Evolutionary conservation across 768 basidiomycete genomes (phyloP).

Genomic region (Suillus decipiens): DNA sequence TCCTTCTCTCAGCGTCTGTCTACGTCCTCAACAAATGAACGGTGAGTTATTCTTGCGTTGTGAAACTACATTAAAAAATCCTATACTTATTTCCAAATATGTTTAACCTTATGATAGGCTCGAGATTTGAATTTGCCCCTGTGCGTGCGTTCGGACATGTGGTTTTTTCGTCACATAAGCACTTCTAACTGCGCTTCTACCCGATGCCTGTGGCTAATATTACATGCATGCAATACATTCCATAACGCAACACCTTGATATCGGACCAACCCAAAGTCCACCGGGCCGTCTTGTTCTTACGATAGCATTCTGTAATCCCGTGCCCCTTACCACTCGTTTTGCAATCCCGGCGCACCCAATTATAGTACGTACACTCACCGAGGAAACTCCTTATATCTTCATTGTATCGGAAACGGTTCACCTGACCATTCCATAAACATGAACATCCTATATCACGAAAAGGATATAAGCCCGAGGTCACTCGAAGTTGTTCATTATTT

Average conservation of each 20-base stretch:
- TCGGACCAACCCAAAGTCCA: neutral
- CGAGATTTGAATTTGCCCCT: neutral
- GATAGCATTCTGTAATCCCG: neutral
- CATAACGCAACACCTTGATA: neutral
- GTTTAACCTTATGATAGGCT: neutral
- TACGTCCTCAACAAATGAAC: neutral
- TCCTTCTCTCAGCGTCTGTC: neutral
- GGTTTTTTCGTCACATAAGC: neutral
- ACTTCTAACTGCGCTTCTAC: neutral
- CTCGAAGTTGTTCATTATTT: neutral
- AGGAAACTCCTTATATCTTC: neutral
- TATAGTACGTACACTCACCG: neutral
- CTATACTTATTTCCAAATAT: too few relatives aligned
- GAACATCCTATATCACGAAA: constrained; percentile 13
- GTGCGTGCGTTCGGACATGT: too few relatives aligned
- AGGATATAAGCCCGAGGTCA: neutral
- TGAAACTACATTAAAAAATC: neutral
- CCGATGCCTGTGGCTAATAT: neutral
- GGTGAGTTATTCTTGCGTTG: neutral
- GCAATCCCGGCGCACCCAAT: neutral
- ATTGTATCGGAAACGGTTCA: constrained; percentile 11
- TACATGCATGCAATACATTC: neutral
- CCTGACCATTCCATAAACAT: neutral
- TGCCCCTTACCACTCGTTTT: neutral
- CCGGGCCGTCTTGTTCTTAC: constrained; percentile 1